Evolutionary conservation across 352 stramenopile species (phyloP), one percentile per base, ranked within the genome.

Genomic region (Thraustochytrium striatum): DNA sequence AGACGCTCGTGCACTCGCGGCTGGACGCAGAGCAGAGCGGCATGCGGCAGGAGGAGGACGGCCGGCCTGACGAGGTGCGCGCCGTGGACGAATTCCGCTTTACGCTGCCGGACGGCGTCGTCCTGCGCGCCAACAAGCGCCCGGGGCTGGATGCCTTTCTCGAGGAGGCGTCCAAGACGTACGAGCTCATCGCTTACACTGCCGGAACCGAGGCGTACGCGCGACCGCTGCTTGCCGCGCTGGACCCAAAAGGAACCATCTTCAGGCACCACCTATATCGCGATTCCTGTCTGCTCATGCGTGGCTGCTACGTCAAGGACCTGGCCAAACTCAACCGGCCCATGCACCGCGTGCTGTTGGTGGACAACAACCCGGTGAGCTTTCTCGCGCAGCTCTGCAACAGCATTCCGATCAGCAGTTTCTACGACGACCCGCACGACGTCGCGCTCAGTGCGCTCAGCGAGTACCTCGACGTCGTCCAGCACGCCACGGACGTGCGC

Each of bases 151-250:
- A 98, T 62, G 88, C 97, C 75, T 99, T 99, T 84, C 88, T 99
- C 19, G 58, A 93, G 0, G 88, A 96, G 79, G 96, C 98, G 89
- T 88, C 92, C 9, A 94, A 97, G 79, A 82, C 94, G 81, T 99
- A 98, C 85, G 95, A 99, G 85, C 94, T 99, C 72, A 91, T 99
- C 16, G 89, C 99, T 38, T 99, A 98, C 87, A 99, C 95, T 2
- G 96, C 96, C 11, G 97, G 91, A 86, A 86, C 99, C 16, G 96
- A 94, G 84, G 97, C 95, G 85, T 99, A 99, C 83, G 96, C 96
- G 7, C 92, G 98, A 84, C 94, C 94, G 8, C 86, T 99, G 21
- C 87, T 99, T 0, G 95, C 99, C 86, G 86, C 95, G 57, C 88
- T 99, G 21, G 95, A 98, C 86, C 89, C 90, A 9, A 83, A n/a